phyloP scores from a whole-genome alignment of 176 grass and related monocot genomes.

The Carex scoparia region DNA sequence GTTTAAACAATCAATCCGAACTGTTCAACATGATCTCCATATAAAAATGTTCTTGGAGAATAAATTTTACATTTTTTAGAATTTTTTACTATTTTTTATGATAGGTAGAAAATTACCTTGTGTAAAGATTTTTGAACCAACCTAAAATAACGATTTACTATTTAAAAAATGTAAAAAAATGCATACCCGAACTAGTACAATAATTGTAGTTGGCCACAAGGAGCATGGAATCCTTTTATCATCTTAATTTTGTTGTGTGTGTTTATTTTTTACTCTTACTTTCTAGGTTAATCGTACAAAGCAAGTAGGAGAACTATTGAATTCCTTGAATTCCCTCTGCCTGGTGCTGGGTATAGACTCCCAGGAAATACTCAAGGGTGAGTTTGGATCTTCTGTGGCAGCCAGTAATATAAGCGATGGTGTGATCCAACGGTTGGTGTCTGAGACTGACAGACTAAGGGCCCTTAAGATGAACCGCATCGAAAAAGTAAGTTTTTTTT shows the following conservation, averaged over 20 bases:
- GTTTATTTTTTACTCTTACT: slow-evolving; percentile 21
- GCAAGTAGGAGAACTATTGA: slow-evolving; percentile 41
- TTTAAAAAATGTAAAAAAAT: no score
- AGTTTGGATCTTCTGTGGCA: slow-evolving; percentile 6
- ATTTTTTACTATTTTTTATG: no score
- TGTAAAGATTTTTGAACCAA: no score
- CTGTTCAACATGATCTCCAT: no score
- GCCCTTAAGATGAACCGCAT: slow-evolving; percentile 58
- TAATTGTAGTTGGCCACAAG: neutral
- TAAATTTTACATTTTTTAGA: no score
- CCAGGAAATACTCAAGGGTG: slow-evolving; percentile 18
- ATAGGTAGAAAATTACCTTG: no score
- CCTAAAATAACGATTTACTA: no score
- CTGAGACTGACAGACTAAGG: slow-evolving; percentile 43
- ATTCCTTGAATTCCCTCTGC: slow-evolving; percentile 38
- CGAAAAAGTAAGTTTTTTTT: slow-evolving; percentile 37
- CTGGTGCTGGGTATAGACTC: slow-evolving; percentile 57
- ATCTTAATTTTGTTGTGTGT: neutral
- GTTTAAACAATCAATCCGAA: no score
- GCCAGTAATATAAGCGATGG: slow-evolving; percentile 35
- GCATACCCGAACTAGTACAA: neutral
- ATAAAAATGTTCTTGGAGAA: no score
- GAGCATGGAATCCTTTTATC: neutral
- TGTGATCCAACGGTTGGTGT: slow-evolving; percentile 32
- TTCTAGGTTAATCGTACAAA: slow-evolving; percentile 49